Base-by-base conservation (phyloP, 208 protist species). In the Vickermania spadyakhi region DNA sequence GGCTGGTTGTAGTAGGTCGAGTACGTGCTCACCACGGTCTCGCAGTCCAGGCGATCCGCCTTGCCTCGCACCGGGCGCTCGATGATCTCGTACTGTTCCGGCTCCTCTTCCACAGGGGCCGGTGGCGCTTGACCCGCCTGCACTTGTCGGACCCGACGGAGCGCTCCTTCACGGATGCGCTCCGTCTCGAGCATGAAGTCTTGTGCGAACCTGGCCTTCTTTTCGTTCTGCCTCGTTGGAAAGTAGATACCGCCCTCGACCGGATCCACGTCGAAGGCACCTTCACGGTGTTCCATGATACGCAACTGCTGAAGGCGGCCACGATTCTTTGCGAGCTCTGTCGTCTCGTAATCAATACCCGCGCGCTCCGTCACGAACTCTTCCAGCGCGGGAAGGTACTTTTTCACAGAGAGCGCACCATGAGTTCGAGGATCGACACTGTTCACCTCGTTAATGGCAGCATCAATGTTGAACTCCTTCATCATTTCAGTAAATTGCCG, bases 1-100 rank as follows among this genome's bases (percentile, higher is more conserved):
- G 89, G 89, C 57, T 96, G 89, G 62, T 96, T 93, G 72, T 83
- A 88, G 62, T 91, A 89, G 5, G 79, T 93, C 0, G 81, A 89
- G 62, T 81, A 83, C 7, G 76, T 63, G 51, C 76, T 90, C 14
- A 94, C 68, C 18, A 72, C 86, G 0, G 81, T 96, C 60, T 96
- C 89, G 63, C 82, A 90, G 70, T 96, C 89, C 25, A 91, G 31
- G 27, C 73, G 80, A 41, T 75, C 67, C 25, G 52, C 21, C 55
- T 68, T 70, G 21, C 70, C 50, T 22, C 7, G 31, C 29, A 28
- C 63, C 58, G 72, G 68, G 53, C 88, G 63, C 51, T 81, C 66
- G 56, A 64, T 30, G 18, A 84, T 60, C 3, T 75, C 64, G 28
- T 82, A 74, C 28, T 63, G 70, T 61, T 88, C 80, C 13, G 26